phyloP scores from a whole-genome alignment of 495 filamentous ascomycete species.

The Aspergillus panamensis region DNA sequence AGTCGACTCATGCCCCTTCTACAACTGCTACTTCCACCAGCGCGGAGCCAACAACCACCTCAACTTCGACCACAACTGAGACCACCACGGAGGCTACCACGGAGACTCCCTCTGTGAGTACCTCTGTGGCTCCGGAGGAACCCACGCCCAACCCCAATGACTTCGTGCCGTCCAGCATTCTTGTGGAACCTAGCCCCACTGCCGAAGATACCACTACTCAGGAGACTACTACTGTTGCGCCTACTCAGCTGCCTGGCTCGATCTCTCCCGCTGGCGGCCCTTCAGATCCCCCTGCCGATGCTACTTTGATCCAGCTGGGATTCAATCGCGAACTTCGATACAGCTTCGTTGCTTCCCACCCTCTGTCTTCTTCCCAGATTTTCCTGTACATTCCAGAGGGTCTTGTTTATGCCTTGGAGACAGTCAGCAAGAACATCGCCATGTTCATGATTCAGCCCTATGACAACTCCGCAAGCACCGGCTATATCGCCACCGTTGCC shows the following conservation, averaged over 20 bases:
- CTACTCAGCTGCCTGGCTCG: conserved; percentile 64
- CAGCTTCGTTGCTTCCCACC: conserved; percentile 66
- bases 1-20: neutral
- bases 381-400: conserved; percentile 77
- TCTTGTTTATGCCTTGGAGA: conserved; percentile 61
- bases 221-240: conserved; percentile 37
- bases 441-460: conserved; percentile 76
- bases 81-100: conserved; percentile 10
- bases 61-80: neutral
- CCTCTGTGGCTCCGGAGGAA: no score
- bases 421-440: conserved; percentile 47
- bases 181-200: conserved; percentile 22
- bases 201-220: conserved; percentile 23
- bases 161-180: conserved; percentile 26
- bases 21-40: conserved; percentile 8
- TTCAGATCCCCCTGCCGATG: conserved; percentile 55
- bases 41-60: conserved; percentile 1
- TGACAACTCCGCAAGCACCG: conserved; percentile 63
- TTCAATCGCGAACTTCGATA: conserved; percentile 81
- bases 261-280: conserved; percentile 64
- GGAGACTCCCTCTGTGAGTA: no score
- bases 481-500: conserved; percentile 82
- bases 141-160: conserved; percentile 16
- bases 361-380: conserved; percentile 76
- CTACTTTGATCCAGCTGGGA: conserved; percentile 74